Evolutionary conservation across 1,284 basidiomycete species (phyloP), one percentile per base, ranked within the genome.

Genomic region (Psilocybe mexicana): DNA sequence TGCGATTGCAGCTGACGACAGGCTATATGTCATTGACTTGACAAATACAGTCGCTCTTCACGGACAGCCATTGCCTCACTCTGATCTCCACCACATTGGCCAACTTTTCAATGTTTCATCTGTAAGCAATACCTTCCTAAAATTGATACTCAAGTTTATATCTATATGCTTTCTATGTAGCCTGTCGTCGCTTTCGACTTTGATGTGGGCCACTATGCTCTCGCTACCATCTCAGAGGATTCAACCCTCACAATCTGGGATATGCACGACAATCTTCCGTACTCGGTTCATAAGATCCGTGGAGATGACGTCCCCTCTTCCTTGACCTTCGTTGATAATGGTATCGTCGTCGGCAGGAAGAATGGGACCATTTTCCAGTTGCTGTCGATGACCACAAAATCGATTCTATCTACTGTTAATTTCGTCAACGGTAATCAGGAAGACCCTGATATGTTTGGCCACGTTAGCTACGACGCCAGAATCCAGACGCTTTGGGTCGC

Each of bases 401-500:
- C 79, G 45, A 81, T 92, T 2, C 76, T 91, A 23, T 89, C 90
- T n/a, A 91, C 87, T 1, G 77, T 92, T 71, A 89, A 84, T 68
- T 93, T 93, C 67, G 75, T 88, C 66, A 89, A 87, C 62, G 84
- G 84, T 25, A 72, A 70, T 52, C 79, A 80, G 60, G 80, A 92
- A 30, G 90, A 92, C 63, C 77, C 77, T 11, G 88, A 90, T 6
- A 92, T 93, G 90, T 93, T 92, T 70, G 89, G 90, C 12, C 91
- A 93, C 66, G 83, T 87, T 63, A 87, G 84, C 67, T 92, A 93
- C 67, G 90, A 93, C 72, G 79, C 87, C 0, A 77, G 89, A 49
- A 90, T 92, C 58, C 87, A 89, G 72, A 92, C 90, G 0, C 76
- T 93, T 14, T 93, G 91, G 91, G 79, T 93, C 28, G 89, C 90